phyloP scores from a whole-genome alignment of 768 basidiomycete species.

The Termitomyces eurrhizus region DNA sequence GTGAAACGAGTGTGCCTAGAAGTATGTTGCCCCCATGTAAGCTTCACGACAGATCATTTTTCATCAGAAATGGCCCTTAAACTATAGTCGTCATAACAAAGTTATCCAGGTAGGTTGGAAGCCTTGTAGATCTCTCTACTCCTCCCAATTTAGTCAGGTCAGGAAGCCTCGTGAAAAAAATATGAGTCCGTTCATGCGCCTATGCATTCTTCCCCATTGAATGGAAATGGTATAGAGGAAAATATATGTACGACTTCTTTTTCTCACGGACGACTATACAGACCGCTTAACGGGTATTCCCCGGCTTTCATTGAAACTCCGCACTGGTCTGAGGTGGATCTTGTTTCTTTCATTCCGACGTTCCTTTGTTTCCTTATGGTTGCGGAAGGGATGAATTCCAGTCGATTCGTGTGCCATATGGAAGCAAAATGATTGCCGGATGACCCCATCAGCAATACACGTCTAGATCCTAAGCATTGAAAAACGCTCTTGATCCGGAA shows the following conservation, averaged over 20 bases:
- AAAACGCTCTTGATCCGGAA: too few relatives aligned
- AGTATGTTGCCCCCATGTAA: background rate
- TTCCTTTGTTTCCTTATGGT: background rate
- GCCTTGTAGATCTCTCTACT: too few relatives aligned
- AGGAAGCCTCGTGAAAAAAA: background rate
- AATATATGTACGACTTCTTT: background rate
- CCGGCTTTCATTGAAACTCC: background rate
- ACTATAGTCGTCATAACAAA: background rate
- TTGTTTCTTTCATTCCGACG: background rate
- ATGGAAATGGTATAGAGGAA: too few relatives aligned
- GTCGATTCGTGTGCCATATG: background rate
- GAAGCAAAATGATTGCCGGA: background rate
- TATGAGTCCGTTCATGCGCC: background rate
- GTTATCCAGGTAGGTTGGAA: background rate
- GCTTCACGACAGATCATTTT: background rate
- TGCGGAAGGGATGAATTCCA: background rate
- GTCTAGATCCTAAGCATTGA: background rate
- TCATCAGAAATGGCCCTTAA: background rate
- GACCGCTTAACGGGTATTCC: background rate
- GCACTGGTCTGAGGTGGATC: background rate
- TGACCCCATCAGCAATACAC: too few relatives aligned
- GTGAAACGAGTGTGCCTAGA: constrained; percentile 1
- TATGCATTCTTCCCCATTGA: background rate
- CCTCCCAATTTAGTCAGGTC: background rate
- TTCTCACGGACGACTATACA: background rate